Base-by-base conservation (phyloP, 352 stramenopile genomes). In the Globisporangium radiosum region DNA sequence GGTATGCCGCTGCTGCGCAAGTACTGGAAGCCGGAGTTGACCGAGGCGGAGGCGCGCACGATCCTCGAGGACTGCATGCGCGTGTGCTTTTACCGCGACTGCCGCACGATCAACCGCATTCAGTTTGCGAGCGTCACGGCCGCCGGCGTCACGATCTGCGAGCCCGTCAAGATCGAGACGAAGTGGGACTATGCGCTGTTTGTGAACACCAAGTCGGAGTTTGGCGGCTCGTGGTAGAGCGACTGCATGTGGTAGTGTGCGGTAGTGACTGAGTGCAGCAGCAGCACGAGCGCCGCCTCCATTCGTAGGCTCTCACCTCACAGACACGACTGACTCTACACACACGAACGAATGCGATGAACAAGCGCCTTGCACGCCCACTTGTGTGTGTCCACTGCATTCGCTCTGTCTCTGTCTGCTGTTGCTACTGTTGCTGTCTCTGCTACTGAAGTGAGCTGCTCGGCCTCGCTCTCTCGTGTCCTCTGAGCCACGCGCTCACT, bases 71-170 rank as follows among this genome's bases (percentile, higher is more conserved):
- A 98, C 72, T 99, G 95, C 80, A 97, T 99, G 87, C 87, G 94
- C 55, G 91, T 99, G 49, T 94, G 98, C 59, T 99, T 98, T 73
- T 99, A 99, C 85, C 93, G 97, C 66, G 97, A 99, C 79, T 99
- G 96, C 85, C 89, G 97, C 54, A 97, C 96, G 51, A 97, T 98
- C 63, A 98, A 98, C 77, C 87, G 92, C 56, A 98, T 99, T 58
- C 94, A 98, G 70, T 97, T 99, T 67, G 95, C 95, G 63, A 98
- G 98, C 76, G 95, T 97, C 8, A 96, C 85, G 17, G 78, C 75
- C 6, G 70, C 89, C 25, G 94, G 90, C 52, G 84, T 94, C 38
- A 73, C 81, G 43, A 90, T 99, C 60, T 93, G 76, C 57, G 95
- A 99, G 56, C 96, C 97, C 0, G 96, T 97, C 62, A 91, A 97